Conservation (phyloP, 1,284 basidiomycete genomes). For the Marasmius fiardii region DNA sequence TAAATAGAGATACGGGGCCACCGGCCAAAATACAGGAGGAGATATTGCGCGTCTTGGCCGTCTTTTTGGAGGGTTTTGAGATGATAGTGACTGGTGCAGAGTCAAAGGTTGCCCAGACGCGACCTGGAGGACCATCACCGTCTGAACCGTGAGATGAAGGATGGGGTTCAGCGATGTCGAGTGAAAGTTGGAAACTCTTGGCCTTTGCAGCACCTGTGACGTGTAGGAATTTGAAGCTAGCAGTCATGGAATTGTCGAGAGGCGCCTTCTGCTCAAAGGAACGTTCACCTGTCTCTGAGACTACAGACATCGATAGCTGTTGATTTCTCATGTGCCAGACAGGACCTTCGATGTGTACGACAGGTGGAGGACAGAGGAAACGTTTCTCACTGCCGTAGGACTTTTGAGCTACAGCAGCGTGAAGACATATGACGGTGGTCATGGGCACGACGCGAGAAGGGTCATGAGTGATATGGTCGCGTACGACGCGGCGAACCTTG, state of each 20-base stretch:
- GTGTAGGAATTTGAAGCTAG: constrained; percentile 88
- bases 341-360: constrained; percentile 85
- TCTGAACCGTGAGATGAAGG: constrained; percentile 45
- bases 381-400: constrained; percentile 92
- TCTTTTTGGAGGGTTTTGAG: constrained; percentile 97
- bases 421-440: constrained; percentile 86
- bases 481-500: constrained; percentile 78
- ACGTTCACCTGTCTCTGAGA: constrained; percentile 79
- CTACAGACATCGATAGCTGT: constrained; percentile 81
- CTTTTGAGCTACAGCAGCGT: constrained; percentile 89
- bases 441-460: constrained; percentile 71
- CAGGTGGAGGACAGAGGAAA: constrained; percentile 85
- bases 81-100: constrained; percentile 92
- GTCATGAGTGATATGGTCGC: constrained; percentile 73
- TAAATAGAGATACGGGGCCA: constrained; percentile 92
- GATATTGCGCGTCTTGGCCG: constrained; percentile 92
- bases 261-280: constrained; percentile 79
- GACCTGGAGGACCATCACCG: constrained; percentile 53
- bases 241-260: constrained; percentile 76
- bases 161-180: constrained; percentile 75
- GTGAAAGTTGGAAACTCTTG: constrained; percentile 84
- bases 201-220: constrained; percentile 86
- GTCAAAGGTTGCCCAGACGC: constrained; percentile 88
- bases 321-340: constrained; percentile 78
- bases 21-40: constrained; percentile 88